Percentiles rank a stretch among this genome's conserved stretches.
Conservation (phyloP, 441 rosid species). For the Erysimum cheiri region DNA sequence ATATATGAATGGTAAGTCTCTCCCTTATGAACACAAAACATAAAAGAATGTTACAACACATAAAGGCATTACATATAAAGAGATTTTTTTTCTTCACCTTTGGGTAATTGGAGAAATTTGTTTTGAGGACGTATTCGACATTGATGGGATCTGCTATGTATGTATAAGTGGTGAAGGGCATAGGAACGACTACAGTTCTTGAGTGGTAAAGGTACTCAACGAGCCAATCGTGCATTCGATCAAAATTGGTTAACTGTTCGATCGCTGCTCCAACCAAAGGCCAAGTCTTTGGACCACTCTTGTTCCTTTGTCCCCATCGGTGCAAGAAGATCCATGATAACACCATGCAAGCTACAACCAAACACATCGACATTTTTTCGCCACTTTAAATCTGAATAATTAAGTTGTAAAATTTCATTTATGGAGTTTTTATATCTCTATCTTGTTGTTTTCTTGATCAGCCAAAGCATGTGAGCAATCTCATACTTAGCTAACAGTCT, state of each 20-base stretch:
- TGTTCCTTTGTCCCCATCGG: slow-evolving; percentile 76
- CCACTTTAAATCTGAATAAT: slow-evolving; percentile 16
- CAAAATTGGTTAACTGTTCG: slow-evolving; percentile 79
- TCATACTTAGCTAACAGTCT: slow-evolving; percentile 49
- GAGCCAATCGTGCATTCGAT: slow-evolving; percentile 94
- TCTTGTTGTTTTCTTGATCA: slow-evolving; percentile 12
- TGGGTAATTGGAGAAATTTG: slow-evolving; percentile 82
- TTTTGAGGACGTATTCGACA: slow-evolving; percentile 90
- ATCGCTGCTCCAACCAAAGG: slow-evolving; percentile 90
- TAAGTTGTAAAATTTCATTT: neutral
- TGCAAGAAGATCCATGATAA: slow-evolving; percentile 70
- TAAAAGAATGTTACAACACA: neutral
- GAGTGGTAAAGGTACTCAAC: slow-evolving; percentile 65
- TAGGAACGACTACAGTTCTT: slow-evolving; percentile 82
- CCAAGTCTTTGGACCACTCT: slow-evolving; percentile 88
- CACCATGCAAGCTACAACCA: slow-evolving; percentile 52
- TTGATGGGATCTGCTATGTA: slow-evolving; percentile 91
- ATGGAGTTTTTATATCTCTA: slow-evolving; percentile 34
- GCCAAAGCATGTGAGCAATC: slow-evolving; percentile 46
- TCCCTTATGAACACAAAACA: slow-evolving; percentile 56
- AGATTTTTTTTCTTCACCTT: slow-evolving; percentile 53
- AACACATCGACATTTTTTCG: slow-evolving; percentile 46
- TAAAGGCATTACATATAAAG: neutral
- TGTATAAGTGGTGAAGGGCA: slow-evolving; percentile 88
- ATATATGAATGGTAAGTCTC: slow-evolving; percentile 88